A percentile compares a stretch with the other conserved stretches of the same genome.
These are phyloP conservation scores for Ogataea trehaloabstinens DNA, from an alignment of 805 yeast species.

Conservation along the genomic window DNA sequence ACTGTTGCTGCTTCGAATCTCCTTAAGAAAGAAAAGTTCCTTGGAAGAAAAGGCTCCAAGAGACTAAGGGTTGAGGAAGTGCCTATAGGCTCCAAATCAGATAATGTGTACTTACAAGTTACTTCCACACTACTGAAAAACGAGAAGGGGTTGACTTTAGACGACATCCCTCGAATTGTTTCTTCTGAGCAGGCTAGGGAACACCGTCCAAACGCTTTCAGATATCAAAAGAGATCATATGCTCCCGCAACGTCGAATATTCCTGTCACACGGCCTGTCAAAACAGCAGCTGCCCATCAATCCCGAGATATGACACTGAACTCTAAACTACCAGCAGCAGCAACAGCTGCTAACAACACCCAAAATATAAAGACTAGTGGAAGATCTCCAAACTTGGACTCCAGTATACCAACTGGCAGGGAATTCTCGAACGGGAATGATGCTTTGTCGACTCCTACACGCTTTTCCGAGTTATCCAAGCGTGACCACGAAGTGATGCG, in stretches of 20 bases:
- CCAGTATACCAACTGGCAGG: background rate
- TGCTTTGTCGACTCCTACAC: slow-evolving; percentile 15
- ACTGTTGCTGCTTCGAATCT: slow-evolving; percentile 18
- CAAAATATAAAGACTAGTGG: background rate
- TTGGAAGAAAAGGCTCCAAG: slow-evolving; percentile 30
- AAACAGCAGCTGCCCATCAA: slow-evolving; percentile 13
- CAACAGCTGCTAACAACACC: background rate
- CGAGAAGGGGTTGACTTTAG: slow-evolving; percentile 85
- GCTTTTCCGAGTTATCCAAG: slow-evolving; percentile 62
- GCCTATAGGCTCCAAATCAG: slow-evolving; percentile 24
- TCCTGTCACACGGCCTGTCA: slow-evolving; percentile 32
- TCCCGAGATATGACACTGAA: background rate
- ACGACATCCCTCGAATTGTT: slow-evolving; percentile 95
- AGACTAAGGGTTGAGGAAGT: slow-evolving; percentile 29
- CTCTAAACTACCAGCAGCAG: background rate
- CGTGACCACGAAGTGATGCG: slow-evolving; percentile 58
- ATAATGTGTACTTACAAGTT: slow-evolving; percentile 44
- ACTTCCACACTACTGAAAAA: slow-evolving; percentile 71
- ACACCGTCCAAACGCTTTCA: slow-evolving; percentile 87
- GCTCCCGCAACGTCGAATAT: slow-evolving; percentile 35
- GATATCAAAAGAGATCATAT: slow-evolving; percentile 57
- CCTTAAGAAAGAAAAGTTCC: slow-evolving; percentile 19
- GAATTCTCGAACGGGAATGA: background rate
- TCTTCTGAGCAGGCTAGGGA: slow-evolving; percentile 96
- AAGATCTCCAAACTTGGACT: background rate